Evolutionary conservation across 192 early-diverging fungal species (phyloP), one percentile per base, ranked within the genome.

Genomic region (Umbelopsis sp.): DNA sequence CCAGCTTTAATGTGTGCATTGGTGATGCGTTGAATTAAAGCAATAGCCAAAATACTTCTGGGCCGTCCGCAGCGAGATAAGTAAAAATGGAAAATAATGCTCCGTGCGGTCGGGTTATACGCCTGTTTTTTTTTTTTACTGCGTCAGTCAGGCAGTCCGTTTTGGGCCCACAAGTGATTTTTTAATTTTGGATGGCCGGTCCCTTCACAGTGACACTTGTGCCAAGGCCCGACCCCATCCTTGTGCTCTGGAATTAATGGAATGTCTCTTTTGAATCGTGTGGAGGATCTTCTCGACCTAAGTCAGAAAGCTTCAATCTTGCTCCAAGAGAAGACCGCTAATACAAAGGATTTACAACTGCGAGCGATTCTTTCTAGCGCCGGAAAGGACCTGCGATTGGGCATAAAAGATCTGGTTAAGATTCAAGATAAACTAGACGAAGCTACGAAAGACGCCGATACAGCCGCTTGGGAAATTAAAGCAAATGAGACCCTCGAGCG

Each of bases 401-500:
- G 68, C 10, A 73, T 78, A 25, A 78, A 70, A 46, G 67, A 72
- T 22, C 45, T 78, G 13, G 67, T 71, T 8, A 33, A 70, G 25
- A 37, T 78, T 30, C 76, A 78, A 67, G 76, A 78, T 44, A 50
- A 22, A 48, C 27, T 70, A 4, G 70, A 73, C 35, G 71, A 78
- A 41, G 41, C 50, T 45, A 49, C 30, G 3, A 41, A 15, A 2
- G 33, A 33, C 22, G 48, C 66, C 16, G 45, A 66, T n/a, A 64
- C 45, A 20, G 18, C 46, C 18, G 68, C 46, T 11, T 70, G 61
- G 61, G 30, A 21, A 52, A 58, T 30, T 2, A 46, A 48, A 9
- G 61, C 58, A 30, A 61, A 69, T n/a, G 48, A 50, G 4, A 46
- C 64, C 6, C 46, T 75, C 35, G 64, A 75, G 21, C 68, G 70